Evolutionary conservation across 1,139 yeast genomes (phyloP).

Genomic region (Candida albicans): DNA sequence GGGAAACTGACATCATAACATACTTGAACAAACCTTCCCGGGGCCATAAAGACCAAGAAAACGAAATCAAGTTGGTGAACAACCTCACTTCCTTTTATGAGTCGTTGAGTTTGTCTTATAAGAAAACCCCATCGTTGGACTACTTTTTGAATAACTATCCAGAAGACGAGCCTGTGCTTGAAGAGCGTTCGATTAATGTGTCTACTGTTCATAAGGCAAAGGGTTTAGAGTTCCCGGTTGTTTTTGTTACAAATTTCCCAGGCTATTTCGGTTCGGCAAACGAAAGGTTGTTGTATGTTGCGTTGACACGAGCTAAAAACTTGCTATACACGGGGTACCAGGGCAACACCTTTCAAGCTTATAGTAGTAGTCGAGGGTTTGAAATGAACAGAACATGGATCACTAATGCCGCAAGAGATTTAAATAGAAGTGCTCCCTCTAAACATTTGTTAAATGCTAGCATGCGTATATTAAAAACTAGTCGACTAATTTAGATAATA

Average conservation of each 20-base stretch:
- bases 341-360: not conserved
- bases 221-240: conserved; percentile 71
- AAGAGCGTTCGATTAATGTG: conserved; percentile 40
- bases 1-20: conserved; percentile 22
- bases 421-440: conserved; percentile 8
- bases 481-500: conserved; percentile 35
- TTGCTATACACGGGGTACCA: conserved; percentile 41
- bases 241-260: conserved; percentile 47
- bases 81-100: conserved; percentile 27
- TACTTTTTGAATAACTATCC: conserved; percentile 47
- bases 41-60: conserved; percentile 6
- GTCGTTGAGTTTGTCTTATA: conserved; percentile 25
- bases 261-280: conserved; percentile 10
- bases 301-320: conserved; percentile 60
- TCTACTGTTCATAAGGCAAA: conserved; percentile 73
- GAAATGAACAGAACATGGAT: conserved; percentile 2
- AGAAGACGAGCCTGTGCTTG: conserved; percentile 37
- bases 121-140: conserved; percentile 21
- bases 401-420: conserved; percentile 8
- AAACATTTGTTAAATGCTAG: conserved; percentile 5
- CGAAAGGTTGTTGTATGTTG: conserved; percentile 57
- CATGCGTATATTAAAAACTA: conserved; percentile 2
- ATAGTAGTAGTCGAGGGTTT: not conserved
- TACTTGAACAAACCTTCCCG: conserved; percentile 21
- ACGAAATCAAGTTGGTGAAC: conserved; percentile 16